Percentiles rank a stretch among this genome's conserved stretches.
phyloP scores from a whole-genome alignment of 805 yeast species.

The Priceomyces carsonii region DNA sequence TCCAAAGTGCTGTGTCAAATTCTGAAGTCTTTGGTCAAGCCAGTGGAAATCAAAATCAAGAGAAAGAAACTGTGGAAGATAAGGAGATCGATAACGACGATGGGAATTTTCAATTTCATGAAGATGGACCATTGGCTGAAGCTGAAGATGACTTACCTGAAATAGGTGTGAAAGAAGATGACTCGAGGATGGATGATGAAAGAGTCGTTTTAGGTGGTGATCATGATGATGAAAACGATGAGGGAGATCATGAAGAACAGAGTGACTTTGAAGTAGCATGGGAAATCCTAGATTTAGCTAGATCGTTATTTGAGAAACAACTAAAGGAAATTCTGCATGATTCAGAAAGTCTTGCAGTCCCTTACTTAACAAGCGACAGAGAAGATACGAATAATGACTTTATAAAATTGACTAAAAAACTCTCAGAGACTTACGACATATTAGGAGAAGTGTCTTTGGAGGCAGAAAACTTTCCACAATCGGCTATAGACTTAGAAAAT shows the following conservation, averaged over 20 bases:
- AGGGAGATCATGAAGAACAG: conserved; percentile 45
- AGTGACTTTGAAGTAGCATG: conserved; percentile 85
- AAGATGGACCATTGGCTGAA: conserved; percentile 24
- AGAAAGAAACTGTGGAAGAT: conserved; percentile 22
- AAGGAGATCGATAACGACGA: conserved; percentile 15
- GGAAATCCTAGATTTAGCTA: conserved; percentile 79
- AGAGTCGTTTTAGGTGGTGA: conserved; percentile 36
- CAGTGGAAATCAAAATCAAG: conserved; percentile 20
- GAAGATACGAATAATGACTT: conserved; percentile 33
- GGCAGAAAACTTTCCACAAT: conserved; percentile 81
- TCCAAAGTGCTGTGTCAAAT: conserved; percentile 70
- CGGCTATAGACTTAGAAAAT: conserved; percentile 64
- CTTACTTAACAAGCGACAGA: conserved; percentile 31
- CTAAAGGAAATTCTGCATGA: conserved; percentile 21
- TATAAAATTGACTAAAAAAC: conserved; percentile 45
- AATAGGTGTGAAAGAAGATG: conserved; percentile 14
- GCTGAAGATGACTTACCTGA: conserved; percentile 19
- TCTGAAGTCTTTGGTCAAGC: conserved; percentile 70
- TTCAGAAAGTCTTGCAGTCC: conserved; percentile 13
- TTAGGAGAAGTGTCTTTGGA: conserved; percentile 91
- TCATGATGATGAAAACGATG: conserved; percentile 10
- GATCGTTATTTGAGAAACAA: conserved; percentile 59
- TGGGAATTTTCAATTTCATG: conserved; percentile 30
- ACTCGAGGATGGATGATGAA: conserved; percentile 47
- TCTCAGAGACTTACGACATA: conserved; percentile 74